Base-by-base conservation (phyloP, 768 basidiomycete species). In the Lentinus brumalis region DNA sequence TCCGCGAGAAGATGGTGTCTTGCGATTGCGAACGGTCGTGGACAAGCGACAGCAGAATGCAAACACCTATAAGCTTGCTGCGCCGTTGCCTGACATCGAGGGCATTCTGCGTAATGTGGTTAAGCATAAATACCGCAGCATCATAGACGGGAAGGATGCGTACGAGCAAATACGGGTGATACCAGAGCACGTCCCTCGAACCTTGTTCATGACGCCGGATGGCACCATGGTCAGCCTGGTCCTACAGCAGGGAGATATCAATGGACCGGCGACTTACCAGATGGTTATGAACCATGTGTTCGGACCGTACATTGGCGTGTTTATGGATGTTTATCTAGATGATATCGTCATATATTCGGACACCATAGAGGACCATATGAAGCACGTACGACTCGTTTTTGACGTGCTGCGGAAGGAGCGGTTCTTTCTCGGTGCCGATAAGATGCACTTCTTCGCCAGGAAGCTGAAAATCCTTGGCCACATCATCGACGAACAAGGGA, bases 401-500 rank as follows among this genome's bases (percentile, higher is more conserved):
- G 62, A 64, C 32, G 54, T 62, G 2, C 60, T 66, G 5, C 12
- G 41, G 44, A 18, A 42, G 1, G 65, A 66, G 29, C 30, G 50
- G 57, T 42, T 74, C 18, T 73, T 57, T 56, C 58, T 72, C 3
- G 62, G 62, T n/a, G 46, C 59, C 0, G 18, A 59, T 5, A 72
- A 72, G 59, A 50, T 73, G 8, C 61, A 71, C 14, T 69, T 73
- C 53, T 64, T 71, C 12, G 53, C 53, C 3, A 11, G 42, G 0
- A 46, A 63, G 30, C 32, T 71, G 56, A 68, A 66, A 29, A 47
- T 67, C 32, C 59, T 81, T 0, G 79, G 79, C 0, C 70, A 69
- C 0, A 60, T 80, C 1, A 57, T 83, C 1, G 71, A 74, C 21
- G 69, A 76, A 15, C n/a, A 73, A 0, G 78, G 80, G 0, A 79